Percentiles rank a stretch among this genome's conserved stretches.
Conservation (phyloP, 106 monocot species). For the Dioscorea zingiberensis region DNA sequence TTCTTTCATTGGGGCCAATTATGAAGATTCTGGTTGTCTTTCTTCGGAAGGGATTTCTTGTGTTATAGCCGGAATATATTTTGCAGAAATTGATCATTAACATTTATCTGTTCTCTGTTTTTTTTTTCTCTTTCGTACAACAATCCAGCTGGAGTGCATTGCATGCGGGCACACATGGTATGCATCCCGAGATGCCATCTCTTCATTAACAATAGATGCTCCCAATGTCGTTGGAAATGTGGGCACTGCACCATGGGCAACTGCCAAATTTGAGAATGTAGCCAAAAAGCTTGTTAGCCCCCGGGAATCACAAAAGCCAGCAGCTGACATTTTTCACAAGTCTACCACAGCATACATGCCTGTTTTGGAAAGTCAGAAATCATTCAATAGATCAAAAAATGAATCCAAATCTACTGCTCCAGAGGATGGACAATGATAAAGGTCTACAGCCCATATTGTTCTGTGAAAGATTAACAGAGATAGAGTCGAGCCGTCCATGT, state of each 20-base stretch:
- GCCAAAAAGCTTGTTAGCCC: conserved; percentile 73
- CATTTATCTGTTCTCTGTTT: neutral
- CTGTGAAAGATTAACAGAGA: too few relatives aligned
- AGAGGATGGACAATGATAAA: neutral
- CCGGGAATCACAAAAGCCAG: conserved; percentile 49
- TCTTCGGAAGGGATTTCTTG: neutral
- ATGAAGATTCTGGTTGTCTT: neutral
- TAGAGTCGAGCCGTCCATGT: too few relatives aligned
- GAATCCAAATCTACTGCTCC: conserved; percentile 20
- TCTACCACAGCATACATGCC: conserved; percentile 51
- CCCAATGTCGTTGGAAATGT: conserved; percentile 56
- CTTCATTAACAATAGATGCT: conserved; percentile 59
- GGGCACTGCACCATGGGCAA: conserved; percentile 80
- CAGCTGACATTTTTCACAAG: conserved; percentile 43
- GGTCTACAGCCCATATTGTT: too few relatives aligned
- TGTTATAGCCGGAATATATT: neutral
- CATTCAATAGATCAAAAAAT: conserved; percentile 40
- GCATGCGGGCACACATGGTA: conserved; percentile 81
- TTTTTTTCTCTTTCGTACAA: neutral
- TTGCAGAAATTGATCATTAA: neutral
- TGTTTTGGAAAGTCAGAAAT: conserved; percentile 58
- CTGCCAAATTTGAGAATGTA: conserved; percentile 65
- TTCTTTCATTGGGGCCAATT: neutral
- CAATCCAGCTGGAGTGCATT: conserved; percentile 68
- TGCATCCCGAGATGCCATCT: conserved; percentile 64